Evolutionary conservation across 2,329 filamentous ascomycete genomes (phyloP), one percentile per base, ranked within the genome.

Genomic region (Elsinoe fawcettii): DNA sequence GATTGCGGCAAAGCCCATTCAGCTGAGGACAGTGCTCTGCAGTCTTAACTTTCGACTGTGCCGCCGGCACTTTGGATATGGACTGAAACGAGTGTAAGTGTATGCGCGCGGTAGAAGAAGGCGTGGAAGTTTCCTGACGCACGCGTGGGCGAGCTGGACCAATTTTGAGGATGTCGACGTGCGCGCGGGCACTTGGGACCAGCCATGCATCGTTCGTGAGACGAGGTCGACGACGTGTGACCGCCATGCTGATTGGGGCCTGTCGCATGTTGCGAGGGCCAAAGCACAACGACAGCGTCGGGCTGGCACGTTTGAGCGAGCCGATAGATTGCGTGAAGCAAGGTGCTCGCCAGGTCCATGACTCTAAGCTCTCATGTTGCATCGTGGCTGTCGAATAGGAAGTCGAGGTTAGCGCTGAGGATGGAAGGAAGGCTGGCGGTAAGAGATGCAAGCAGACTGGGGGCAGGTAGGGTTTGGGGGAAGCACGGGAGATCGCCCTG

Each of bases 41-140:
- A 53, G 49, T 53, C 49, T 53, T 53, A 53, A 53, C n/a, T 16
- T 53, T 39, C n/a, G 30, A 53, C 49, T 53, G 49, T 53, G 49
- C 49, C 49, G 32, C 49, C 49, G 49, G 49, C 49, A 53, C n/a
- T 53, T 53, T 22, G 16, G 34, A 53, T 53, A 39, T 53, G 49
- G 49, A 39, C 20, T 39, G 49, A 53, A 53, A 53, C 49, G 18
- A 39, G 16, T 18, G 49, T 53, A 53, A 53, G 49, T 53, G 49
- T 36, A 53, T 53, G 49, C 32, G 49, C 49, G 49, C 49, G 49
- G 49, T 39, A 37, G 49, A 53, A 53, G 49, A 39, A 53, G 34
- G 49, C 49, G 49, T 53, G 49, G 49, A 37, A 53, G 32, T 37
- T 39, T 39, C 49, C 20, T 36, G 16, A 39, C 34, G 32, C 49